Conservation (phyloP, 371 early-diverging fungal genomes). For the Catenaria anguillulae region DNA sequence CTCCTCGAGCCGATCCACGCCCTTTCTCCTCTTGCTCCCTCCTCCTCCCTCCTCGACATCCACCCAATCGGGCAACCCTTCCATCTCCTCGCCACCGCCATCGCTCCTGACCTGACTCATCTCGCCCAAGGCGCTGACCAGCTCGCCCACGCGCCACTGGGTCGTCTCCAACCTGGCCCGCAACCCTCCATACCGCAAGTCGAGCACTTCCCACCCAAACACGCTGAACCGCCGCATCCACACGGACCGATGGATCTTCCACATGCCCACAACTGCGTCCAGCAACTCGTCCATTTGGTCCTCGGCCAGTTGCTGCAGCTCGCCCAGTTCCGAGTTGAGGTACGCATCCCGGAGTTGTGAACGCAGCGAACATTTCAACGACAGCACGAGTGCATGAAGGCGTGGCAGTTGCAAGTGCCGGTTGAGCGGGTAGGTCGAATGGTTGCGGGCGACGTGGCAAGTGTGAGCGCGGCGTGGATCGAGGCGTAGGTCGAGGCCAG, state of each 20-base stretch:
- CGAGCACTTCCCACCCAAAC: constrained; percentile 71
- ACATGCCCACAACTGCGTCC: constrained; percentile 47
- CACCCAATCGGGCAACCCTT: too few relatives aligned
- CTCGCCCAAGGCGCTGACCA: constrained; percentile 14
- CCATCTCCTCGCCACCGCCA: constrained; percentile 14
- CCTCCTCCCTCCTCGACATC: constrained; percentile 4
- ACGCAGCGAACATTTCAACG: constrained; percentile 52
- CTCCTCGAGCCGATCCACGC: constrained; percentile 33
- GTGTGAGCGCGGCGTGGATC: constrained; percentile 29
- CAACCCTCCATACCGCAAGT: constrained; percentile 65
- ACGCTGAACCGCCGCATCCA: constrained; percentile 68
- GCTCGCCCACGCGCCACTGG: constrained; percentile 52
- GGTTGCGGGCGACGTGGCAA: constrained; percentile 25
- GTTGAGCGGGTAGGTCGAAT: constrained; percentile 45
- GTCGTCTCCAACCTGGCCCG: constrained; percentile 54
- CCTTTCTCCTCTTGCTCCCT: constrained; percentile 26
- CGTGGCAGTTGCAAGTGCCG: constrained; percentile 48
- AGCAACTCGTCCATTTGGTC: constrained; percentile 35
- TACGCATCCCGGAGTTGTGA: constrained; percentile 47
- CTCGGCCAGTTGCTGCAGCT: constrained; percentile 30
- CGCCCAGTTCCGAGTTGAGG: constrained; percentile 30
- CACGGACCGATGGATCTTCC: constrained; percentile 58
- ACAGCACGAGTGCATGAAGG: constrained; percentile 44
- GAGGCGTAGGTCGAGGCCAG: constrained; percentile 45
- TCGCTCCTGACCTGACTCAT: constrained; percentile 16